Base-by-base conservation (phyloP, 75 land plant genomes). In the Pinus tabuliformis region DNA sequence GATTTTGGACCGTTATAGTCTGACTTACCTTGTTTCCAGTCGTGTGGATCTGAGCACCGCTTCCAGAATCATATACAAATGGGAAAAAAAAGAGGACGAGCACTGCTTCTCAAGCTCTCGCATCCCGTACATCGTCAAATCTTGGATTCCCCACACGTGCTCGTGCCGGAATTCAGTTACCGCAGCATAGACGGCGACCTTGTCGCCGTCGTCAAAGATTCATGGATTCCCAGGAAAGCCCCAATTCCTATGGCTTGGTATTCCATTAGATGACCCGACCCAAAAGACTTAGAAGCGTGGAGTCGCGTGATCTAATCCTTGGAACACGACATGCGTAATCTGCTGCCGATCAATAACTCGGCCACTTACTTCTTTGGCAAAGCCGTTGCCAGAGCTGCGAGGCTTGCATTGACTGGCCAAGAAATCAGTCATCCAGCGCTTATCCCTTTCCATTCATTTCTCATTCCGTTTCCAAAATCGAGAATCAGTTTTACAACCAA, bases 131-230 rank as follows among this genome's bases (percentile, higher is more conserved):
- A 96, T 77, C 77, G 89, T 21, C 74, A 81, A 63, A 81, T 96
- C 11, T 72, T 96, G 77, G 5, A 13, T 9, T 14, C 57, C 65
- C n/a, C 58, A 17, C 7, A 6, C 3, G 11, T 59, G 16, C 70
- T 87, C 5, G 16, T 82, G 58, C 75, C 85, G 0, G 79, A 78
- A 13, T 80, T 95, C 56, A 75, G 74, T 59, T 92, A 84, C 57
- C 62, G 74, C 3, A 96, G 99, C 81, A 86, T 96, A 58, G 99
- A 96, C 76, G 99, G 99, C 14, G 84, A 80, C 0, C 89, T 95
- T 18, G 90, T 89, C 12, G 98, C 94, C 37, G 82, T 92, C 28
- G 95, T 91, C 9, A 93, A 93, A 0, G 86, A 89, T 76, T 80
- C 83, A 3, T 95, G 98, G 98, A 73, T 65, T 15, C 68, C 92